Base-by-base conservation (phyloP, 306 rosid species). In the Glycine soja region DNA sequence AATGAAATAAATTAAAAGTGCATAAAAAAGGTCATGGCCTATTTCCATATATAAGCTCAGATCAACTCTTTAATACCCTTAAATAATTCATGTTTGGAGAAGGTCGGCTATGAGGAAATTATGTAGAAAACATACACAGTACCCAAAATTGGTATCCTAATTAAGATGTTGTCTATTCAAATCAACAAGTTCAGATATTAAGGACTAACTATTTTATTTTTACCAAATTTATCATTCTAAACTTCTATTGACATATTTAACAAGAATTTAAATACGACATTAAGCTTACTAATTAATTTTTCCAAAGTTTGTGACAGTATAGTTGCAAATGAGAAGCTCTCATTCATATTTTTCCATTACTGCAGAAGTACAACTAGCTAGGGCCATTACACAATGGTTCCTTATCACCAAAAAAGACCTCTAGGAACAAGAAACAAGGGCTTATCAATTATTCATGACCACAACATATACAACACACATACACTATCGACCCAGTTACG, bases 391-490 rank as follows among this genome's bases (percentile, higher is more conserved):
- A 58, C 5, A 12, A 36, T 19, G 14, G 24, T 43, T 57, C 42
- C 62, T 51, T 42, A 5, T 38, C 8, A 6, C 10, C 2, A 3
- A 15, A 34, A 38, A 19, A 54, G 24, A 36, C 32, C 34, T 54
- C 5, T 36, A 0, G 40, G 40, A 69, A 69, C 38, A 59, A 5
- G 71, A 59, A 57, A 30, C 62, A 70, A 46, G 59, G 59, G 50
- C 62, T 48, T 62, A 67, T 6, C 1, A 1, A 4, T 76, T 75
- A 76, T 62, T 76, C 14, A 76, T 14, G 9, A 10, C 24, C 70
- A 19, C 14, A 75, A 75, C 70, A 38, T 38, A 61, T 4, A 59
- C 14, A 72, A 53, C 3, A 75, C 4, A 45, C 43, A 38, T 38
- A 38, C 43, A 43, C 3, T 36, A 36, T 36, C 40, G 40, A 36